Evolutionary conservation across 495 filamentous ascomycete genomes (phyloP), one percentile per base, ranked within the genome.

Genomic region (Tuber borchii): DNA sequence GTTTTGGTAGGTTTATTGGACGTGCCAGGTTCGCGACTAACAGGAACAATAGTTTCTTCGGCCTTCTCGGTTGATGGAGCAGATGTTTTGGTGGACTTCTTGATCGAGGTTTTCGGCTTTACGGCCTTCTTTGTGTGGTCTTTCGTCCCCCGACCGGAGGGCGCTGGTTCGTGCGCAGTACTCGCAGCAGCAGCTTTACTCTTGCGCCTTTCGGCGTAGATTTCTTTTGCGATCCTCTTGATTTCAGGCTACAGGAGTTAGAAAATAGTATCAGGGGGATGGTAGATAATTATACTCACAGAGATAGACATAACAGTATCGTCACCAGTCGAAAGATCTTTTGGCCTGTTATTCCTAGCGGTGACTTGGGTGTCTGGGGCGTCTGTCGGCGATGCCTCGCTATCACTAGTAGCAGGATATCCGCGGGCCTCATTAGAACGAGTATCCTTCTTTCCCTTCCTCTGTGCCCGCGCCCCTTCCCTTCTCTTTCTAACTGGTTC

Each of bases 141-240:
- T 69, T 76, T 72, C 16, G 70, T 16, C 70, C 17, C 12, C 70
- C 3, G 70, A 5, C 26, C 31, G 37, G 39, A 26, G 40, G 16
- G 56, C 16, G 40, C 45, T 31, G 72, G 71, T 43, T 73, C 78
- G 10, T 31, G 37, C 2, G 26, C 40, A 37, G 22, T 51, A 34
- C 48, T 70, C 26, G 48, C 75, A 34, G 40, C 65, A 3, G 78
- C 76, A 37, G 75, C 76, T 71, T 83, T 83, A 26, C 81, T 78
- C 34, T 78, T 81, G 26, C 73, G 78, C n/a, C 81, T 74, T 45
- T 83, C 81, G n/a, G 72, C 72, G 2, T 81, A 78, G 73, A 83
- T 83, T 65, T 83, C 81, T 43, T 75, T 82, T 46, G 81, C 81
- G 22, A 83, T 83, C 40, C 77, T 81, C 31, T 75, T 83, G 34